Evolutionary conservation across 192 early-diverging fungal species (phyloP), one percentile per base, ranked within the genome.

Genomic region (Coemansia sp.): DNA sequence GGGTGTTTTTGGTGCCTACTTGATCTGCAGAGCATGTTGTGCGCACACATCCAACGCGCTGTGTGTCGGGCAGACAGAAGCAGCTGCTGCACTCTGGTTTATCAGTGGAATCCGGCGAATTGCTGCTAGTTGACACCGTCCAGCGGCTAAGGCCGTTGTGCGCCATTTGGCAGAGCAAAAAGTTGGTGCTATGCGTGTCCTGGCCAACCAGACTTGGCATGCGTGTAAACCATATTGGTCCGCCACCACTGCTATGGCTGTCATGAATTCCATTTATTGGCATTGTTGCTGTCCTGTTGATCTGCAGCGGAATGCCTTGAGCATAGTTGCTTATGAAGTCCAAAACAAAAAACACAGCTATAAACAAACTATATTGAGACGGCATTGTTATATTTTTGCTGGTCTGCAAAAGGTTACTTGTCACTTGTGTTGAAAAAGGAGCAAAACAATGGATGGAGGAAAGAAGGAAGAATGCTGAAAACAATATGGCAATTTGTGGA

Each of bases 51-150:
- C 77, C 77, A 9, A 80, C 59, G 19, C 64, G 72, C 41, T 57
- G 69, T 0, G 77, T 80, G 66, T 75, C 66, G 6, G 72, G 60
- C 5, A 80, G 69, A 15, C 77, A 80, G 69, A 80, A 80, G 53
- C 77, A 80, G 8, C 44, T 39, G 42, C 64, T 64, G 48, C 76
- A 73, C 16, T 62, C 39, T 54, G 50, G 54, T n/a, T 37, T 23
- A 26, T 15, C 19, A n/a, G 56, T 15, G 15, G 1, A 5, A 3
- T 50, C 48, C n/a, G 52, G 26, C 26, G 26, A 26, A 26, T 26
- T 26, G 26, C 26, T 54, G 52, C 9, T 54, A 23, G 8, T 54
- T 26, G 13, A 9, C 16, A 60, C 43, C 26, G 61, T 44, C 77
- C 77, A 80, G 12, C 67, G 72, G 41, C 60, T 52, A 11, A 47